Evolutionary conservation across 2,329 filamentous ascomycete genomes (phyloP).

Genomic region (Fusarium sp.): DNA sequence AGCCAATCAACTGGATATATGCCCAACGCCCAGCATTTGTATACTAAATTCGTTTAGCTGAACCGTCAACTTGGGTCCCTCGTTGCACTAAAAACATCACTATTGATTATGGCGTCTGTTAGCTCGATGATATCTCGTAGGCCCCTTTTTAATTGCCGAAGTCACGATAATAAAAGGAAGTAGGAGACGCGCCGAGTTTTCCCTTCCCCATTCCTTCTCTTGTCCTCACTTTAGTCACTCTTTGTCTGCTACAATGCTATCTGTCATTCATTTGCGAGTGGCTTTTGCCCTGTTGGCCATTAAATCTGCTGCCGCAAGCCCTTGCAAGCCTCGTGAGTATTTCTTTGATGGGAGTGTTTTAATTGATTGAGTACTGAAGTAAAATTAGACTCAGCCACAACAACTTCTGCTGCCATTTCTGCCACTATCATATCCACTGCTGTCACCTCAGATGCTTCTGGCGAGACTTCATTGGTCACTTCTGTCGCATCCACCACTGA

Average conservation of each 20-base stretch:
- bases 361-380: neutral
- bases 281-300: neutral
- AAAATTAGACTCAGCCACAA: neutral
- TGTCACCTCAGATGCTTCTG: neutral
- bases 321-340: neutral
- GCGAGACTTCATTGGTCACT: neutral
- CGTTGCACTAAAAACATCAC: neutral
- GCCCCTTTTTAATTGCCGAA: neutral
- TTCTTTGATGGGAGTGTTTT: accelerated
- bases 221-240: neutral
- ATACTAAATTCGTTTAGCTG: neutral
- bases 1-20: neutral
- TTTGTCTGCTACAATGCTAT: neutral
- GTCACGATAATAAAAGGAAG: neutral
- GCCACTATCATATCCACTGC: neutral
- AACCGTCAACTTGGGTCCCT: neutral
- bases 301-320: neutral
- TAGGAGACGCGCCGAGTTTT: accelerated
- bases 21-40: neutral
- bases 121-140: neutral
- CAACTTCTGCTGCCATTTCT: neutral
- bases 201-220: accelerated
- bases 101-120: neutral
- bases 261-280: neutral
- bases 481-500: neutral